Conservation (phyloP, 306 rosid genomes). For the Gleditsia sinensis region DNA sequence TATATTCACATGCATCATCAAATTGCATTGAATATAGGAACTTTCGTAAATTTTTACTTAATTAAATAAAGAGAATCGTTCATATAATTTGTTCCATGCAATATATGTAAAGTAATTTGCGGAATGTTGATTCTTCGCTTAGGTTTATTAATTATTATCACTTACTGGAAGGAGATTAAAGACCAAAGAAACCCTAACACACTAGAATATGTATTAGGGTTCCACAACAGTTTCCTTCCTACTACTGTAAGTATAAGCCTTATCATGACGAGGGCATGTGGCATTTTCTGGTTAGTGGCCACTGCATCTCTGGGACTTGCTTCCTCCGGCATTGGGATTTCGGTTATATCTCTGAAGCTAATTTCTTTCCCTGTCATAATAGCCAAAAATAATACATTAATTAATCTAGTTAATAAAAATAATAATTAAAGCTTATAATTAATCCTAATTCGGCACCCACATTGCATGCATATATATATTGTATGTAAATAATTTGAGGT, state of each 20-base stretch:
- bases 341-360: slow-evolving; percentile 47
- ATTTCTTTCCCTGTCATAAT: slow-evolving; percentile 53
- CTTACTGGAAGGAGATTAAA: slow-evolving; percentile 74
- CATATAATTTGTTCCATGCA: too few relatives aligned
- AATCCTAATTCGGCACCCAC: slow-evolving; percentile 7
- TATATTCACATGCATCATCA: slow-evolving; percentile 12
- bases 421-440: neutral
- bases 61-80: neutral
- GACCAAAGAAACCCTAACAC: slow-evolving; percentile 90
- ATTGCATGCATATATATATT: slow-evolving; percentile 12
- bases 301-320: slow-evolving; percentile 6
- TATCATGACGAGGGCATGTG: slow-evolving; percentile 81
- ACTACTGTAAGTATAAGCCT: slow-evolving; percentile 88
- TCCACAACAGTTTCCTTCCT: slow-evolving; percentile 81
- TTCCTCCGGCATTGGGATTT: slow-evolving; percentile 31
- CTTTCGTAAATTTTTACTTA: neutral
- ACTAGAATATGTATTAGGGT: slow-evolving; percentile 92
- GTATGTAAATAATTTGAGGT: slow-evolving; percentile 15
- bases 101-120: neutral
- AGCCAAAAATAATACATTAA: neutral
- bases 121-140: neutral
- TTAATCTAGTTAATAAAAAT: neutral
- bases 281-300: slow-evolving; percentile 59
- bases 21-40: too few relatives aligned
- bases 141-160: neutral